These are phyloP conservation scores for Cyclanthera cordifolia DNA, from an alignment of 306 rosid species.

Conservation along the genomic window DNA sequence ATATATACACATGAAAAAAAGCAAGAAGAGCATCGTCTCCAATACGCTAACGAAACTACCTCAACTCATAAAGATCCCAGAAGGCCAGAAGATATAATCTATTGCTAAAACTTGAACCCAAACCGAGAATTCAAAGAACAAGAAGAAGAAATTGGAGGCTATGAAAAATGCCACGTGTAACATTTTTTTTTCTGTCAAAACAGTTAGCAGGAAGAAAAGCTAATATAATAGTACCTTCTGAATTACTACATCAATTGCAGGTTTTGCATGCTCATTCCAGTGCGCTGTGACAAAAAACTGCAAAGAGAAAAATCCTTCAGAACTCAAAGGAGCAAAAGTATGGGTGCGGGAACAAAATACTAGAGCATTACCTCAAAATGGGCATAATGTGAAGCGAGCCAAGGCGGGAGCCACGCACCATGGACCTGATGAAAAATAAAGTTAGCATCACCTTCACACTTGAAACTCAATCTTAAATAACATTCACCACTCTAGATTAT, in stretches of 20 bases:
- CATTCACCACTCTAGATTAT: constrained; percentile 11
- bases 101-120: neutral
- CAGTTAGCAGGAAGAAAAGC: neutral
- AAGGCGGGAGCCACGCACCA: constrained; percentile 88
- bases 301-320: constrained; percentile 19
- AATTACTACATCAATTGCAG: constrained; percentile 40
- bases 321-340: constrained; percentile 14
- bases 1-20: neutral
- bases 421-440: constrained; percentile 43
- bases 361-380: constrained; percentile 40
- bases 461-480: neutral
- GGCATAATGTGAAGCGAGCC: constrained; percentile 60
- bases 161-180: neutral
- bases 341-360: neutral
- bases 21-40: neutral
- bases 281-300: constrained; percentile 40
- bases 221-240: constrained; percentile 45
- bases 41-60: neutral
- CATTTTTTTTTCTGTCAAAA: neutral
- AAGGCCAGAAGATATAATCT: neutral
- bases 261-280: constrained; percentile 78
- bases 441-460: constrained; percentile 17
- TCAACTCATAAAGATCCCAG: neutral
- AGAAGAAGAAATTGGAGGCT: neutral
- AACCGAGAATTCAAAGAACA: neutral